Evolutionary conservation across 2,329 filamentous ascomycete genomes (phyloP).

Genomic region (Aspergillus hortae): DNA sequence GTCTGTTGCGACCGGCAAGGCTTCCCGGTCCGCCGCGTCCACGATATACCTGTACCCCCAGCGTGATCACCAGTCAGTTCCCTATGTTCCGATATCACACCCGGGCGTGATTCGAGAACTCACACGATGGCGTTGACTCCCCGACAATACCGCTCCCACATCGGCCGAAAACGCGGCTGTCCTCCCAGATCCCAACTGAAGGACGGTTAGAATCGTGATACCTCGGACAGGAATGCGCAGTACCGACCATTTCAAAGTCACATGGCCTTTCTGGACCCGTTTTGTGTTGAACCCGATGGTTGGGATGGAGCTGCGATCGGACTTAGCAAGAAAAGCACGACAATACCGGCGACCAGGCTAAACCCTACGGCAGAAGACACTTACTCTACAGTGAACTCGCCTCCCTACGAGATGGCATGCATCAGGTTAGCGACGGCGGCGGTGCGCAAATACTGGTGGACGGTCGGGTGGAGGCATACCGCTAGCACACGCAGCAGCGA

Average conservation of each 20-base stretch:
- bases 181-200: constrained; percentile 90
- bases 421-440: constrained; percentile 14
- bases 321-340: constrained; percentile 13
- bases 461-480: constrained; percentile 59
- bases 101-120: constrained; percentile 21
- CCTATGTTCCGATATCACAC: not conserved
- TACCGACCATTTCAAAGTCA: constrained; percentile 86
- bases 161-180: constrained; percentile 92
- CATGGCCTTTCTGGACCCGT: constrained; percentile 94
- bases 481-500: constrained; percentile 89
- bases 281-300: constrained; percentile 99
- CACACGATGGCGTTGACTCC: constrained; percentile 95
- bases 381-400: constrained; percentile 98
- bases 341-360: constrained; percentile 1
- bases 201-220: constrained; percentile 15
- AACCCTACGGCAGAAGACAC: constrained; percentile 37
- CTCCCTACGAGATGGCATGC: constrained; percentile 60
- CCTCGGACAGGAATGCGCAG: not conserved
- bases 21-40: constrained; percentile 81
- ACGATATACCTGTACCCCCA: constrained; percentile 71
- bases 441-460: constrained; percentile 6
- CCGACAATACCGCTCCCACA: constrained; percentile 99
- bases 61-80: constrained; percentile 10
- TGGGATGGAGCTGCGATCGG: constrained; percentile 75
- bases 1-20: constrained; percentile 80